Evolutionary conservation across 1,284 basidiomycete species (phyloP).

Genomic region (Trichosporon faecale): DNA sequence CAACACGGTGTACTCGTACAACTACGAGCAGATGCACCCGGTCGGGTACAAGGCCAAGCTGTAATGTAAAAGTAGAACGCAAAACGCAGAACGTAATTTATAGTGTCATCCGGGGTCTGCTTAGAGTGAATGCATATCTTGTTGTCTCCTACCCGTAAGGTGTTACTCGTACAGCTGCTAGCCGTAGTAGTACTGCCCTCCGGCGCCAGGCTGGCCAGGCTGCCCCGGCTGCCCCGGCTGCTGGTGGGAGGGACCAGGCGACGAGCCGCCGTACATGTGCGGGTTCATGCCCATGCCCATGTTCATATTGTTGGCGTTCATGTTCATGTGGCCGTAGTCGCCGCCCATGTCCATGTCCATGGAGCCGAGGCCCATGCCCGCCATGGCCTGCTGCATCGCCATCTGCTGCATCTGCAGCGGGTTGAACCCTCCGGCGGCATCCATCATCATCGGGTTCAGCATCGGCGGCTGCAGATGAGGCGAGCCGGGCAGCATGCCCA

Average conservation of each 20-base stretch:
- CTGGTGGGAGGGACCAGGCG: not conserved
- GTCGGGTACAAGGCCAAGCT: constrained; percentile 51
- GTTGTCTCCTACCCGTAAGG: not conserved
- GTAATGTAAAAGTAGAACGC: not conserved
- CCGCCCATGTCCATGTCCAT: constrained; percentile 10
- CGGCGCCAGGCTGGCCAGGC: not conserved
- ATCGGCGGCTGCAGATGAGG: constrained; percentile 12
- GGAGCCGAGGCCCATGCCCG: not conserved
- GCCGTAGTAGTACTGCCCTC: constrained; percentile 4
- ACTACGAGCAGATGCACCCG: constrained; percentile 53
- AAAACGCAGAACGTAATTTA: not conserved
- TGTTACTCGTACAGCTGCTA: not conserved
- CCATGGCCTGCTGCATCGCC: constrained; percentile 11
- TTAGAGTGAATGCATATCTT: constrained; percentile 4
- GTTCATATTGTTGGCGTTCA: not conserved
- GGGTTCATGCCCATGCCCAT: not conserved
- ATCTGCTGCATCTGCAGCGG: not conserved
- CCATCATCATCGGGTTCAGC: constrained; percentile 1
- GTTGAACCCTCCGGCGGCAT: not conserved
- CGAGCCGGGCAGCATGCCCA: not conserved
- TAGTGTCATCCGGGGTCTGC: not conserved
- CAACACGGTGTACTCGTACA: constrained; percentile 69
- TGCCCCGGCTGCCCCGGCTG: not conserved
- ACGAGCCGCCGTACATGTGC: not conserved
- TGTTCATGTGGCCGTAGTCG: not conserved